These are phyloP conservation scores for Auricularia sp. DNA, from an alignment of 768 basidiomycete species.

Conservation along the genomic window DNA sequence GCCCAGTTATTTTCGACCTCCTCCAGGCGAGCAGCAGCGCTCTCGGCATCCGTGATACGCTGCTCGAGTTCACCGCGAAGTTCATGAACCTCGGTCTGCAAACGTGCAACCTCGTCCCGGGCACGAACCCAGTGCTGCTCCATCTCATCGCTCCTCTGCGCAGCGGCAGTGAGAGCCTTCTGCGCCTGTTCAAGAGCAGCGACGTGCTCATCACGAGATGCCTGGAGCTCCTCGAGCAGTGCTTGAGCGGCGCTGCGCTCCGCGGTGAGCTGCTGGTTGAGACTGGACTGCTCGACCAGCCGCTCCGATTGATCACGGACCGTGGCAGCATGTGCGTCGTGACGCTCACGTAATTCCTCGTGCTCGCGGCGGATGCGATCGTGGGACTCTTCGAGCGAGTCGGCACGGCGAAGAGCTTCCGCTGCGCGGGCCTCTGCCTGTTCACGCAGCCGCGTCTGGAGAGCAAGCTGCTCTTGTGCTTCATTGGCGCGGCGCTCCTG, in stretches of 20 bases:
- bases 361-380: constrained; percentile 54
- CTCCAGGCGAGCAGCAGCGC: constrained; percentile 50
- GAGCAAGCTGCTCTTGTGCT: constrained; percentile 58
- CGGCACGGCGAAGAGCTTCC: constrained; percentile 69
- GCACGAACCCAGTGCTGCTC: constrained; percentile 64
- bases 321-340: constrained; percentile 48
- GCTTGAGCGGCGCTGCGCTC: constrained; percentile 55
- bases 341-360: constrained; percentile 57
- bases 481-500: constrained; percentile 67
- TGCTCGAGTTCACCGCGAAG: constrained; percentile 74
- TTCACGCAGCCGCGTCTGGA: constrained; percentile 68
- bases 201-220: constrained; percentile 74
- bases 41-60: constrained; percentile 62
- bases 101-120: constrained; percentile 52
- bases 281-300: constrained; percentile 61
- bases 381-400: constrained; percentile 59
- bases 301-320: constrained; percentile 71
- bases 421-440: constrained; percentile 70
- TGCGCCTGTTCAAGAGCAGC: constrained; percentile 82
- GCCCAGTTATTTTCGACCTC: constrained; percentile 89
- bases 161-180: constrained; percentile 62
- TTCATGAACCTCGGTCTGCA: constrained; percentile 73
- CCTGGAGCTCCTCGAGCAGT: constrained; percentile 62
- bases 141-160: constrained; percentile 68
- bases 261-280: constrained; percentile 68